Percentiles rank a stretch among this genome's conserved stretches.
These are phyloP conservation scores for Warburgia ugandensis DNA, from an alignment of 164 flowering plant species.

Conservation along the genomic window DNA sequence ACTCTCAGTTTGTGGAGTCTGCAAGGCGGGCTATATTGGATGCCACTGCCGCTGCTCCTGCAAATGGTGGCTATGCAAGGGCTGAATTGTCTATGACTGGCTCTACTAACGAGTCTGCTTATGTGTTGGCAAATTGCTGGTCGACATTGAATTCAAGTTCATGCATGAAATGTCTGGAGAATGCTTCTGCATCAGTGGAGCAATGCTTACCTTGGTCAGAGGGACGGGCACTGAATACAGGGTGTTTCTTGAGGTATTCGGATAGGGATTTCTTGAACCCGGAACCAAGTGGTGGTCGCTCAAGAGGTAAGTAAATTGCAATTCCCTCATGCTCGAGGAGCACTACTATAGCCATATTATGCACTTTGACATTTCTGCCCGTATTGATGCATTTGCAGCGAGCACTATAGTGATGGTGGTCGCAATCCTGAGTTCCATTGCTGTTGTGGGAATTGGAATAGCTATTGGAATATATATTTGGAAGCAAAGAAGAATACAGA, in stretches of 20 bases:
- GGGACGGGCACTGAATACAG: constrained; percentile 73
- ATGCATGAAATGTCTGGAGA: constrained; percentile 62
- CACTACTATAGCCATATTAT: neutral
- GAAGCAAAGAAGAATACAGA: constrained; percentile 49
- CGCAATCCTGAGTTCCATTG: constrained; percentile 45
- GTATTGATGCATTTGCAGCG: constrained; percentile 32
- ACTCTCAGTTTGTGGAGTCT: constrained; percentile 25
- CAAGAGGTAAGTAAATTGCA: constrained; percentile 42
- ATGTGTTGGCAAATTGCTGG: constrained; percentile 84
- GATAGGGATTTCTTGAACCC: constrained; percentile 66
- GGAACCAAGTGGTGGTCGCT: constrained; percentile 20
- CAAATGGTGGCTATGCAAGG: constrained; percentile 39
- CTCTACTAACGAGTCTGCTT: constrained; percentile 43
- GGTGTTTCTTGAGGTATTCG: constrained; percentile 90
- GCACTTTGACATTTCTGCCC: neutral
- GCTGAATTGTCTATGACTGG: constrained; percentile 27
- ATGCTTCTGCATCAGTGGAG: constrained; percentile 46
- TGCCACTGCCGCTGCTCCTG: constrained; percentile 40
- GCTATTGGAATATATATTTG: constrained; percentile 44
- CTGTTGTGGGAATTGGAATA: constrained; percentile 36
- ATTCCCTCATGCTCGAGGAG: neutral
- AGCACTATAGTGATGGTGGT: constrained; percentile 38
- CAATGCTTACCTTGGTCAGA: constrained; percentile 80
- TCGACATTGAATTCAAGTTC: constrained; percentile 40
- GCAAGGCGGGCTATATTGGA: constrained; percentile 42